Percentiles rank a stretch among this genome's conserved stretches.
These are phyloP conservation scores for Trichosanthes cucumerina DNA, from an alignment of 306 rosid genomes.

Conservation along the genomic window DNA sequence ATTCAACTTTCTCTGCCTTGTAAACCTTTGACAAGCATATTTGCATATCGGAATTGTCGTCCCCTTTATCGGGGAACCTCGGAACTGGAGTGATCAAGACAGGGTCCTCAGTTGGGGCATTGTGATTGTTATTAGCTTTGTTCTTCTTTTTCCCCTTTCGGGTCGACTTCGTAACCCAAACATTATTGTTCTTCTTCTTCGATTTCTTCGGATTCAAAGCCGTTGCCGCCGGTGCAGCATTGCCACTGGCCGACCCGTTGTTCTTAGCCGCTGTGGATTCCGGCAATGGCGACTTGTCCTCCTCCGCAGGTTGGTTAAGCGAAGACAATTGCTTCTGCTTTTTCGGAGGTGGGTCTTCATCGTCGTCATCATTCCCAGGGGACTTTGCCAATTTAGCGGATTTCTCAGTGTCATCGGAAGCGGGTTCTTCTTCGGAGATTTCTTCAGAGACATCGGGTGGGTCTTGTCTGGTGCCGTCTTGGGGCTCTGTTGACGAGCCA, in stretches of 20 bases:
- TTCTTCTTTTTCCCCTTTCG: conserved; percentile 83
- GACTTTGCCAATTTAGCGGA: conserved; percentile 40
- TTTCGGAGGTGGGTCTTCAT: conserved; percentile 66
- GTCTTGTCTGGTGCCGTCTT: conserved; percentile 27
- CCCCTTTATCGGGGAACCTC: conserved; percentile 78
- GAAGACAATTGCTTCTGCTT: conserved; percentile 78
- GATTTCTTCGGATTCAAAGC: conserved; percentile 56
- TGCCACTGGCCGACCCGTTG: conserved; percentile 13
- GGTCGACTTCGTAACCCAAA: conserved; percentile 85
- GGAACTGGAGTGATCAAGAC: conserved; percentile 78
- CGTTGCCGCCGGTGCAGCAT: conserved; percentile 6
- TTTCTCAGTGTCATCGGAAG: conserved; percentile 32
- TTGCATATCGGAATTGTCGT: conserved; percentile 58
- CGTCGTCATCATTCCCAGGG: conserved; percentile 36
- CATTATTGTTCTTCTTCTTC: conserved; percentile 84
- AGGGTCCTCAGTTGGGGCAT: conserved; percentile 45
- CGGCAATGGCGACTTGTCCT: conserved; percentile 22
- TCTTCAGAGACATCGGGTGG: conserved; percentile 65
- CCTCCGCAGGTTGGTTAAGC: conserved; percentile 26
- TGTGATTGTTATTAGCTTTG: conserved; percentile 39
- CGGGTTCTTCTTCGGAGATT: conserved; percentile 43
- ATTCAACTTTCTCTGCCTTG: conserved; percentile 92
- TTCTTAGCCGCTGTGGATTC: conserved; percentile 9
- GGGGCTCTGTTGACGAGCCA: conserved; percentile 34
- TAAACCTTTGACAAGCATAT: conserved; percentile 79